Evolutionary conservation across 768 basidiomycete genomes (phyloP), one percentile per base, ranked within the genome.

Genomic region (Polyporus arcularius): DNA sequence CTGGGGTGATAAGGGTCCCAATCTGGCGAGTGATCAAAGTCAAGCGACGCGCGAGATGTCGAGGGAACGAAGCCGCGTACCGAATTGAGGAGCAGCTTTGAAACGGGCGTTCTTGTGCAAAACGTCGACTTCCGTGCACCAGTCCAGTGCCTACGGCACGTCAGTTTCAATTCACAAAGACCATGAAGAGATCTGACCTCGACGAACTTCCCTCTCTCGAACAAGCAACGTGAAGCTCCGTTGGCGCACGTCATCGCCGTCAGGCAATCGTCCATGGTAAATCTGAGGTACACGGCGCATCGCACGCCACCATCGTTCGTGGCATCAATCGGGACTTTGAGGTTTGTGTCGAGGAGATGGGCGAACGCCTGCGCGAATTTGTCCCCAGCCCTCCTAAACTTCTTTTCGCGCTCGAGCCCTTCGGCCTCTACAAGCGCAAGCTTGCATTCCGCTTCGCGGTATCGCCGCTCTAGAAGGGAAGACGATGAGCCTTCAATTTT

Each of bases 91-190:
- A 11, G 47, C 48, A 3, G 51, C 35, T 4, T 59, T 50, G 12
- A 68, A 63, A 8, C 68, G 65, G 1, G 68, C 55, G 28, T 70
- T 67, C 48, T 61, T 64, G 40, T 70, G 63, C 3, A 75, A 54
- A 1, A 69, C 60, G 16, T 68, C 55, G 6, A 71, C 67, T 61
- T 76, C 74, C 18, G 71, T 66, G 4, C 69, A 40, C 73, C 73
- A 76, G 16, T 65, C 63, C 15, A 76, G 53, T 2, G 74, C 73
- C 74, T 75, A 59, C 6, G 16, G 1, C 7, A 8, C 3, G n/a
- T 53, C 12, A 15, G 11, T 26, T 26, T 26, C 21, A 26, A 26
- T 26, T 26, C 21, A 26, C 21, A 26, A 26, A 26, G 21, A 26
- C 21, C 21, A 26, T 26, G 21, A 26, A 26, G 21, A 26, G 21